These are phyloP conservation scores for Lactarius akahatsu DNA, from an alignment of 768 basidiomycete species.

Conservation along the genomic window DNA sequence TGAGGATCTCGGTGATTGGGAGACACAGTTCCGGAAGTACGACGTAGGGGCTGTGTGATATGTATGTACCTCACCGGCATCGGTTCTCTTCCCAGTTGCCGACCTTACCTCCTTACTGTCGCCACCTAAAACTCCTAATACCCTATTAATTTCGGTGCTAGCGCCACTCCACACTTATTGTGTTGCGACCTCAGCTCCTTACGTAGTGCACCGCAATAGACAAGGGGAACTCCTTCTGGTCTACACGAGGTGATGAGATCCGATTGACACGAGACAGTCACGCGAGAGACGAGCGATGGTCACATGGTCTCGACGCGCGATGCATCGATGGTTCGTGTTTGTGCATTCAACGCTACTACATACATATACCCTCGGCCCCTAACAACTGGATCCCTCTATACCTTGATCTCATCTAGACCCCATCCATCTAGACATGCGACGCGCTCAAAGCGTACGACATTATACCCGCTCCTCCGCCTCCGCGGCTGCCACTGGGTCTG, in stretches of 20 bases:
- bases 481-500: conserved; percentile 3
- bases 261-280: conserved; percentile 1
- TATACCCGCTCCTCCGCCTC: conserved; percentile 21
- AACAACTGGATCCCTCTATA: not conserved
- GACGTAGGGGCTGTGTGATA: conserved; percentile 46
- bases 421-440: conserved; percentile 19
- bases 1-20: conserved; percentile 71
- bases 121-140: conserved; percentile 1
- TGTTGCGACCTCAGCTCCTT: not conserved
- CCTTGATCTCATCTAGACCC: not conserved
- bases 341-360: not conserved
- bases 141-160: not conserved
- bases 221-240: not conserved
- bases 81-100: not conserved
- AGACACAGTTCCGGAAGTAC: conserved; percentile 64
- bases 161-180: not conserved
- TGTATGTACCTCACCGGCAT: not conserved
- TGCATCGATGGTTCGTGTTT: not conserved
- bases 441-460: conserved; percentile 29
- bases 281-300: not conserved
- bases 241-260: not conserved
- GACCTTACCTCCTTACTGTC: not conserved
- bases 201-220: not conserved
- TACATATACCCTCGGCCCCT: conserved; percentile 17
- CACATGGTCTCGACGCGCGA: conserved; percentile 18